These are phyloP conservation scores for Torulaspora gathmanii DNA, from an alignment of 805 yeast genomes.

Conservation along the genomic window DNA sequence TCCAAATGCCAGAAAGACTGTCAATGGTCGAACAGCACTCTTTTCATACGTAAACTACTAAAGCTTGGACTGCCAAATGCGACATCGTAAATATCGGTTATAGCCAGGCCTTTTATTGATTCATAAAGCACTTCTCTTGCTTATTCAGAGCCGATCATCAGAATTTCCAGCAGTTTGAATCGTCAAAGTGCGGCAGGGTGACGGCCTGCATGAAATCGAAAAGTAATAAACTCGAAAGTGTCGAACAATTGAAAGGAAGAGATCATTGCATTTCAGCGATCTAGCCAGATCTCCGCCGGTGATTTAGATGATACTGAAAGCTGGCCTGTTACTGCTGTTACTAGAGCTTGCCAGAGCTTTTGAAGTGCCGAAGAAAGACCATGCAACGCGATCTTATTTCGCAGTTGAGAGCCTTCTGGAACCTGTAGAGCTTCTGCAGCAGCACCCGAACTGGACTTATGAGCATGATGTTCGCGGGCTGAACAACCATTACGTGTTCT, in stretches of 20 bases:
- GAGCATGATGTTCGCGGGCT: constrained; percentile 64
- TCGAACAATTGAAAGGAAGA: neutral
- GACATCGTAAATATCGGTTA: no score
- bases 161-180: neutral
- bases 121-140: neutral
- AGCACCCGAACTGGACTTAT: constrained; percentile 46
- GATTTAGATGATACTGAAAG: constrained; percentile 9
- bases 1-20: no score
- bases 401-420: constrained; percentile 50
- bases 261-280: neutral
- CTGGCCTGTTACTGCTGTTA: constrained; percentile 6
- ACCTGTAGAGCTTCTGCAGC: constrained; percentile 35
- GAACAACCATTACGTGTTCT: constrained; percentile 63
- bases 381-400: constrained; percentile 50
- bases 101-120: no score
- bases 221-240: neutral
- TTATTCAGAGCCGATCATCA: no score
- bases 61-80: no score
- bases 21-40: no score
- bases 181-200: neutral
- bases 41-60: no score
- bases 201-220: neutral
- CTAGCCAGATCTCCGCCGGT: neutral
- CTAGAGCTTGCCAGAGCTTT: constrained; percentile 6
- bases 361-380: constrained; percentile 45